phyloP scores from a whole-genome alignment of 768 basidiomycete species.

The Leucocoprinus sp. region DNA sequence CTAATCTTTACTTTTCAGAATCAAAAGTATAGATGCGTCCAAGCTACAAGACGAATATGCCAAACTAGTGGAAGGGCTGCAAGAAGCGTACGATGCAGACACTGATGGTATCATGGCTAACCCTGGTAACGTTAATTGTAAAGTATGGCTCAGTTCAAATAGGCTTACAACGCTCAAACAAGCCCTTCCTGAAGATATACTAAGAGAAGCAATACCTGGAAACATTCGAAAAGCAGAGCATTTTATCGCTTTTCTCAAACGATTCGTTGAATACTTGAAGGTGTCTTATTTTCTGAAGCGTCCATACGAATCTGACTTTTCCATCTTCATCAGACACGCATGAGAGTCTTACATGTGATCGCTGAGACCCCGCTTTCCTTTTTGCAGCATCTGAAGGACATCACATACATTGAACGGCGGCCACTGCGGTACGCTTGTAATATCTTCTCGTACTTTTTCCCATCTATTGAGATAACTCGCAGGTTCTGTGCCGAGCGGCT shows the following conservation, averaged over 20 bases:
- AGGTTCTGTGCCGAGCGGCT: slow-evolving; percentile 97
- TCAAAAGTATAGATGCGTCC: slow-evolving; percentile 87
- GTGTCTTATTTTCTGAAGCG: slow-evolving; percentile 29
- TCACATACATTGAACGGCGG: slow-evolving; percentile 93
- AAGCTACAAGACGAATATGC: slow-evolving; percentile 97
- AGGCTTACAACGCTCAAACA: slow-evolving; percentile 1
- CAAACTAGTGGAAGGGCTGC: slow-evolving; percentile 88
- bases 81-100: slow-evolving; percentile 55
- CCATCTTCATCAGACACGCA: slow-evolving; percentile 84
- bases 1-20: slow-evolving; percentile 39
- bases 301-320: neutral
- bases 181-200: slow-evolving; percentile 91
- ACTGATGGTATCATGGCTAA: slow-evolving; percentile 86
- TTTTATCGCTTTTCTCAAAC: slow-evolving; percentile 95
- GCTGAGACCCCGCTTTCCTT: slow-evolving; percentile 97
- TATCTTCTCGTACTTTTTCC: neutral
- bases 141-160: neutral
- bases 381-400: slow-evolving; percentile 95
- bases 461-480: slow-evolving; percentile 1
- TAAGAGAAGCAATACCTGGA: slow-evolving; percentile 93
- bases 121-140: slow-evolving; percentile 47
- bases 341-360: slow-evolving; percentile 98
- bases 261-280: slow-evolving; percentile 98
- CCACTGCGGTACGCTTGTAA: slow-evolving; percentile 66
- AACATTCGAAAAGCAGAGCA: slow-evolving; percentile 99